phyloP scores from a whole-genome alignment of 305 asterid species.

The Fraxinus velutina region DNA sequence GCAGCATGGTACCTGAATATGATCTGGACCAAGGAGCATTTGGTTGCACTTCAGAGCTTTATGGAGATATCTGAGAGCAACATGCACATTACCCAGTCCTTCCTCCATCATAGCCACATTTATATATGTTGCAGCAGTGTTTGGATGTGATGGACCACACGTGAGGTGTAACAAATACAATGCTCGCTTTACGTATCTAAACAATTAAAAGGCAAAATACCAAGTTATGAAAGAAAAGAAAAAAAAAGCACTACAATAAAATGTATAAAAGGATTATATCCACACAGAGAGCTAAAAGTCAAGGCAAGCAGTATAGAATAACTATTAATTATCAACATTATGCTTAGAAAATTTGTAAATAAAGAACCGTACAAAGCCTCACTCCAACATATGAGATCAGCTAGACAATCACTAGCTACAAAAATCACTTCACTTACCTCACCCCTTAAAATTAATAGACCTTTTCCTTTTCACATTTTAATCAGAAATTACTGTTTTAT shows the following conservation, averaged over 20 bases:
- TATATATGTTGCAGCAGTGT: conserved; percentile 98
- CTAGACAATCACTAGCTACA: neutral
- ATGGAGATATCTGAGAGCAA: conserved; percentile 97
- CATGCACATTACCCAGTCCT: conserved; percentile 96
- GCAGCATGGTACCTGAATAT: conserved; percentile 84
- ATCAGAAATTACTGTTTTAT: neutral
- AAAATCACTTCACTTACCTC: conserved; percentile 1
- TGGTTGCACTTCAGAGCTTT: conserved; percentile 99
- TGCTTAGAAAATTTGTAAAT: neutral
- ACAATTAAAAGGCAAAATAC: conserved; percentile 29
- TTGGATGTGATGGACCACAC: conserved; percentile 98
- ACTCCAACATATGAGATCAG: neutral
- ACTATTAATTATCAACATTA: neutral
- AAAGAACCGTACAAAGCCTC: neutral
- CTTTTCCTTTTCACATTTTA: neutral
- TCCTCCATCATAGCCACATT: conserved; percentile 99
- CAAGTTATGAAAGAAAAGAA: neutral
- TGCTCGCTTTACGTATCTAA: conserved; percentile 91
- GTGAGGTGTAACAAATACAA: conserved; percentile 90
- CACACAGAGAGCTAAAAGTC: neutral
- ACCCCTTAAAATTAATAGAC: neutral
- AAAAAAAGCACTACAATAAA: neutral
- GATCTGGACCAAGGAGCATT: conserved; percentile 97
- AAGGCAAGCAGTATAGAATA: neutral
- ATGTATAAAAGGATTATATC: neutral